These are phyloP conservation scores for Penicillium paxilli DNA, from an alignment of 495 filamentous ascomycete species.

Conservation along the genomic window DNA sequence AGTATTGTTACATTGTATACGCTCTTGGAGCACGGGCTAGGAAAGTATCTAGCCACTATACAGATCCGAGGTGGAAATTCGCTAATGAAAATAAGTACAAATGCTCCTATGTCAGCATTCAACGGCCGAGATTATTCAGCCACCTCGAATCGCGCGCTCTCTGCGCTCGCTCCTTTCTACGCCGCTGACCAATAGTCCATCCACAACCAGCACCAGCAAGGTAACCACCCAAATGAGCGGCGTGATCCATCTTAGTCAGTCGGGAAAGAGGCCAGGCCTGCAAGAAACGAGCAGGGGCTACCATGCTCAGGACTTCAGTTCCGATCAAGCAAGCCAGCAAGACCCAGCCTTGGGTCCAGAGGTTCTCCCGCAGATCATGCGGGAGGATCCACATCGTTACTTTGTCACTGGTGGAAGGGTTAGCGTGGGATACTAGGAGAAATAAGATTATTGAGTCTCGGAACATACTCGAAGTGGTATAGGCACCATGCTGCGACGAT, in stretches of 20 bases:
- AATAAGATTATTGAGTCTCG: background rate
- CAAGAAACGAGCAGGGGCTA: conserved; percentile 25
- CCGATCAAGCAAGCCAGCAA: conserved; percentile 38
- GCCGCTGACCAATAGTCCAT: conserved; percentile 19
- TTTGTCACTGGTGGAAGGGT: conserved; percentile 32
- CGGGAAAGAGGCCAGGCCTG: conserved; percentile 24
- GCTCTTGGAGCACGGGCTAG: background rate
- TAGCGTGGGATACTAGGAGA: background rate
- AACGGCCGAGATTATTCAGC: conserved; percentile 7
- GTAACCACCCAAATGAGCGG: conserved; percentile 73
- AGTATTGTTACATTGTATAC: background rate
- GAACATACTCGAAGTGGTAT: conserved; percentile 54
- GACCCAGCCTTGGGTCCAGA: conserved; percentile 38
- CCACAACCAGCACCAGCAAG: conserved; percentile 47
- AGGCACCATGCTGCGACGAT: conserved; percentile 68
- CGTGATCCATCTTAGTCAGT: conserved; percentile 56
- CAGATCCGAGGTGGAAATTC: no score
- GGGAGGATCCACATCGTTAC: conserved; percentile 46
- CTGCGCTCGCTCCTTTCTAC: conserved; percentile 17
- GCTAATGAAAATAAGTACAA: background rate
- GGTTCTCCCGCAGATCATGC: conserved; percentile 28
- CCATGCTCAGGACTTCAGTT: conserved; percentile 38
- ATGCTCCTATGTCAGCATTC: background rate
- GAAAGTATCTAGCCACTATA: no score
- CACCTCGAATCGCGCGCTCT: conserved; percentile 18